These are phyloP conservation scores for Solanum bukasovii DNA, from an alignment of 257 asterid species.

Conservation along the genomic window DNA sequence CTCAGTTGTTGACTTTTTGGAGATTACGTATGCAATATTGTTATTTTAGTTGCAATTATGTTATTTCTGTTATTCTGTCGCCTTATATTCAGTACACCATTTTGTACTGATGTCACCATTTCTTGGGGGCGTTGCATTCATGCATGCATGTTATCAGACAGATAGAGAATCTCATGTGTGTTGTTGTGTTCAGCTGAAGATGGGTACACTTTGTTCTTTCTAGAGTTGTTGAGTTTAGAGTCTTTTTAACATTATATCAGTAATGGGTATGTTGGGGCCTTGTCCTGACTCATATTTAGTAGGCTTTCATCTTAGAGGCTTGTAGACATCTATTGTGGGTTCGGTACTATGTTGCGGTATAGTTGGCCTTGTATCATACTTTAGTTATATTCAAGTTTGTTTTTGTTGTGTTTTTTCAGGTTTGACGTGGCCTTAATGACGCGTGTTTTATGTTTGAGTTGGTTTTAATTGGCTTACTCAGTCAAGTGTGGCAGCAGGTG, in stretches of 20 bases:
- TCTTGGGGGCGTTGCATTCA: background rate
- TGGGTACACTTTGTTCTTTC: background rate
- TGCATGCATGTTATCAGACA: too few relatives aligned
- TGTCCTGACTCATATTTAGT: background rate
- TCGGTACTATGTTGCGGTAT: background rate
- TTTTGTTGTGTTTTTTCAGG: background rate
- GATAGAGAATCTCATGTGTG: background rate
- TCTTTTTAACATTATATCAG: too few relatives aligned
- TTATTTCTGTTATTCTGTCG: too few relatives aligned
- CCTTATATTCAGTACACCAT: background rate
- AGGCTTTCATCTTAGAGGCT: background rate
- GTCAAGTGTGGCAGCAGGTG: background rate
- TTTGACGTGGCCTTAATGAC: background rate
- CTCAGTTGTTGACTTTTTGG: background rate
- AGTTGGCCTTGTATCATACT: background rate
- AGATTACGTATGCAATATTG: too few relatives aligned
- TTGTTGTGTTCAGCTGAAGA: background rate
- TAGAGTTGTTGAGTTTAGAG: background rate
- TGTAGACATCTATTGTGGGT: background rate
- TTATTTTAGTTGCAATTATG: too few relatives aligned
- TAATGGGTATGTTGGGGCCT: background rate
- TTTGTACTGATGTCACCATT: too few relatives aligned
- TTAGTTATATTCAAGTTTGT: background rate
- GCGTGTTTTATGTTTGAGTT: background rate
- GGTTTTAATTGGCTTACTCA: background rate